A percentile compares a stretch with the other conserved stretches of the same genome.
Conservation (phyloP, 2,329 filamentous ascomycete genomes). For the Colletotrichum lini region DNA sequence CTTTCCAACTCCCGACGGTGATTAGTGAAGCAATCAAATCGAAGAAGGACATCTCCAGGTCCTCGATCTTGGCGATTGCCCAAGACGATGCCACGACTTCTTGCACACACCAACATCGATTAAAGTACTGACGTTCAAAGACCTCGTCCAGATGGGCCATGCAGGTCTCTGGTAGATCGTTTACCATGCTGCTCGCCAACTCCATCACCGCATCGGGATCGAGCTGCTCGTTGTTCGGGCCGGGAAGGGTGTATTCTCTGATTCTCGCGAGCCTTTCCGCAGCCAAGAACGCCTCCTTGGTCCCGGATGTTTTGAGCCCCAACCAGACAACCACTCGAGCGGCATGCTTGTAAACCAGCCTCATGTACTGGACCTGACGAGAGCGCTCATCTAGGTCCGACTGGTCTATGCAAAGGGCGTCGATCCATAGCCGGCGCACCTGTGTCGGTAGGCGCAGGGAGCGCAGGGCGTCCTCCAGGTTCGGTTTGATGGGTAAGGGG, state of each 20-base stretch:
- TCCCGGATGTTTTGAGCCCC: conserved; percentile 25
- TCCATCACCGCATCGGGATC: conserved; percentile 13
- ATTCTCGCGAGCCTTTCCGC: conserved; percentile 27
- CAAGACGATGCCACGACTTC: conserved; percentile 28
- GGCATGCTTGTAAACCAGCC: conserved; percentile 36
- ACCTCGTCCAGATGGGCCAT: conserved; percentile 24
- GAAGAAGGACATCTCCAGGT: conserved; percentile 38
- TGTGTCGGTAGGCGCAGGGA: conserved; percentile 25
- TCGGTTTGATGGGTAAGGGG: conserved; percentile 31
- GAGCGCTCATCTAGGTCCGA: conserved; percentile 33
- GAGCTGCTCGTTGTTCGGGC: background rate
- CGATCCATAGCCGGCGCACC: conserved; percentile 45
- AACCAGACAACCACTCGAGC: conserved; percentile 31
- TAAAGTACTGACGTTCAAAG: conserved; percentile 33
- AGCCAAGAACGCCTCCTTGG: conserved; percentile 30
- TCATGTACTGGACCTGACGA: conserved; percentile 37
- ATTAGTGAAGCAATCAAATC: conserved; percentile 27
- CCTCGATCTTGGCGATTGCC: conserved; percentile 37
- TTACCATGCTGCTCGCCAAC: conserved; percentile 20
- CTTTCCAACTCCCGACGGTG: background rate
- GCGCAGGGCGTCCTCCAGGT: conserved; percentile 32
- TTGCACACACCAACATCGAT: conserved; percentile 36
- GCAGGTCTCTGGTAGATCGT: conserved; percentile 27
- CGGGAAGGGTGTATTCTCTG: conserved; percentile 28
- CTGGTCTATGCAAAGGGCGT: conserved; percentile 47